Evolutionary conservation across 2,329 filamentous ascomycete genomes (phyloP), one percentile per base, ranked within the genome.

Genomic region (Remersonia thermophila): DNA sequence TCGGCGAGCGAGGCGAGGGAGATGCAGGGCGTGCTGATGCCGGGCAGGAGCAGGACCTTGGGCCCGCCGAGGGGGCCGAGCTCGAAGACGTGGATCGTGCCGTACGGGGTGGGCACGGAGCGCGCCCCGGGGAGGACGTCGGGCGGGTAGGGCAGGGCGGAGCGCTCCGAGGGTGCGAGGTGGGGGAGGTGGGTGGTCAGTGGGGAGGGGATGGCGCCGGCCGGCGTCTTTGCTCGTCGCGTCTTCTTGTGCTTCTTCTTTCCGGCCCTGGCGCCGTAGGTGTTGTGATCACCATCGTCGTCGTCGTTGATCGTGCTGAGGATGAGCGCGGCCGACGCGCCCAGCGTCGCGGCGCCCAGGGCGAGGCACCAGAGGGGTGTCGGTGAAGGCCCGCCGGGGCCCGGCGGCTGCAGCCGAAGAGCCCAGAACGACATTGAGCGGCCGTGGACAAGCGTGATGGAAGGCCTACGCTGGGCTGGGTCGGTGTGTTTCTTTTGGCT

Each of bases 21-120:
- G 32, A 87, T 62, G 42, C 76, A 77, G 0, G 85, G 84, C 5
- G 83, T 91, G 33, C 76, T 82, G 49, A 91, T 87, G 4, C 85
- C 85, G 55, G 89, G 85, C 12, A 93, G 59, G 17, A 93, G 61
- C 11, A 93, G 60, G 1, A 89, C 75, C 50, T 78, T 85, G 18
- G 74, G 68, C 1, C 83, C 83, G 26, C 69, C 60, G 40, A 74
- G 67, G 0, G 82, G 80, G 0, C 85, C 85, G 70, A 79, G 91
- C 62, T 93, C 85, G 53, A 85, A 89, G 3, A 83, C 77, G 31
- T 78, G 65, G 42, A 83, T 71, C 4, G 62, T 72, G 12, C 84
- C 83, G 51, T 83, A 86, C 5, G 77, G 73, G 3, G 75, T 80
- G 10, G 63, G 53, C 12, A 91, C 74, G 52, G 85, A 73, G 39